Percentiles rank a stretch among this genome's conserved stretches.
phyloP scores from a whole-genome alignment of 2,329 filamentous ascomycete genomes.

The Penicillium sp. region DNA sequence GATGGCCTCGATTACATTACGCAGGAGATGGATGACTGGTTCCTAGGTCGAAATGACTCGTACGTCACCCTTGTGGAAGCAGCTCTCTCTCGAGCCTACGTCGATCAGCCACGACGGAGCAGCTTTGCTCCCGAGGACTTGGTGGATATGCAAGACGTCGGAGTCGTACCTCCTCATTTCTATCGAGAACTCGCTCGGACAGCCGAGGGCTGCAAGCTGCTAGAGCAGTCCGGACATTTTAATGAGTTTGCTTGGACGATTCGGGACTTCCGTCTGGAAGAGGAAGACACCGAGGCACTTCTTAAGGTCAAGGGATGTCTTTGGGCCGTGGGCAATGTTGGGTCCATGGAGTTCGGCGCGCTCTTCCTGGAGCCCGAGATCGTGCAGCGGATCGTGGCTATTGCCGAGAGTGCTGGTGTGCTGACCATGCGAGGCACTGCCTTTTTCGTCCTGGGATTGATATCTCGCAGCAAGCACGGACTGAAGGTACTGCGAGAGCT shows the following conservation, averaged over 20 bases:
- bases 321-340: conserved; percentile 97
- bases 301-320: conserved; percentile 94
- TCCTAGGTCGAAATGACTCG: conserved; percentile 90
- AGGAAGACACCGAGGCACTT: conserved; percentile 77
- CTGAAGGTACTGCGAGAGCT: conserved; percentile 84
- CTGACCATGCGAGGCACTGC: conserved; percentile 92
- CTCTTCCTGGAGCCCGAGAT: conserved; percentile 89
- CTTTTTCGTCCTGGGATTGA: conserved; percentile 90
- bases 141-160: conserved; percentile 56
- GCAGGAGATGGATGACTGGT: conserved; percentile 99
- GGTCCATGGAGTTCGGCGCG: conserved; percentile 94
- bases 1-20: conserved; percentile 98
- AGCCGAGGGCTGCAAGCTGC: conserved; percentile 80
- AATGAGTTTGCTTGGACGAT: conserved; percentile 88
- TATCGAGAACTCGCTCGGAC: conserved; percentile 93
- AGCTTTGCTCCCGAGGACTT: conserved; percentile 52
- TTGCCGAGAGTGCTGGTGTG: conserved; percentile 81
- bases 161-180: conserved; percentile 85
- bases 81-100: conserved; percentile 81
- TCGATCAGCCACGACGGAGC: conserved; percentile 48
- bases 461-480: conserved; percentile 86
- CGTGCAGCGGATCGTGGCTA: conserved; percentile 77
- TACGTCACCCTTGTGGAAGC: conserved; percentile 94
- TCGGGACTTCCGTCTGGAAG: conserved; percentile 77
- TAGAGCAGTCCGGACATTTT: conserved; percentile 93